Evolutionary conservation across 1,139 yeast genomes (phyloP).

Genomic region (Candida mesenterica): DNA sequence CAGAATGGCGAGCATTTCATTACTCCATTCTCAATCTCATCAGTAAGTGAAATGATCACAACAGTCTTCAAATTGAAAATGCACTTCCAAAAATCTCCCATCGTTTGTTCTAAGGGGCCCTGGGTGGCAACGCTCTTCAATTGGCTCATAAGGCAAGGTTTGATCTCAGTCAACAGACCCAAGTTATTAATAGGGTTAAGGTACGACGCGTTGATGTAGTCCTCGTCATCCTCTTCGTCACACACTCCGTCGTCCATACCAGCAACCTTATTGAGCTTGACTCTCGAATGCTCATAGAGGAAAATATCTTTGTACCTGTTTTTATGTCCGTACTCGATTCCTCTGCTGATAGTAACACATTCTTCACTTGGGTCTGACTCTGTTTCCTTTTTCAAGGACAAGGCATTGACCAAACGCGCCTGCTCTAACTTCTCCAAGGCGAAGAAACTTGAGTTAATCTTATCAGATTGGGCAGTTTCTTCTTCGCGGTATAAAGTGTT

Average conservation of each 20-base stretch:
- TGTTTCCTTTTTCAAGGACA: conserved; percentile 17
- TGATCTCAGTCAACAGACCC: conserved; percentile 10
- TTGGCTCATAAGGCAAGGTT: conserved; percentile 11
- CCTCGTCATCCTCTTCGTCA: conserved; percentile 16
- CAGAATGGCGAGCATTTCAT: conserved; percentile 58
- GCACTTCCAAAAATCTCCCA: conserved; percentile 81
- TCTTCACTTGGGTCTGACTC: conserved; percentile 11
- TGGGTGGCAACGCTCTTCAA: conserved; percentile 75
- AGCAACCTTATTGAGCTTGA: conserved; percentile 36
- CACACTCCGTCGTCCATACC: background rate
- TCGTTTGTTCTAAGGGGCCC: conserved; percentile 76
- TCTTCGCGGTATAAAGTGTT: conserved; percentile 25
- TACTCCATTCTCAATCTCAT: conserved; percentile 52
- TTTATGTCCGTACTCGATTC: conserved; percentile 72
- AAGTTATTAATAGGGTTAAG: conserved; percentile 21
- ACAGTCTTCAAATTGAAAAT: conserved; percentile 44
- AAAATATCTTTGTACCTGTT: conserved; percentile 80
- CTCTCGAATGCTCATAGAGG: conserved; percentile 82
- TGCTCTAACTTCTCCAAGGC: conserved; percentile 32
- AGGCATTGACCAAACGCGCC: conserved; percentile 30
- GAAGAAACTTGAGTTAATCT: conserved; percentile 28
- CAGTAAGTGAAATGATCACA: conserved; percentile 49
- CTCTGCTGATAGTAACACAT: conserved; percentile 39
- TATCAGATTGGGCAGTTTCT: conserved; percentile 16
- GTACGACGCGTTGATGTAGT: conserved; percentile 35